Base-by-base conservation (phyloP, 2,329 filamentous ascomycete genomes). In the Ambrosiella cleistominuta region DNA sequence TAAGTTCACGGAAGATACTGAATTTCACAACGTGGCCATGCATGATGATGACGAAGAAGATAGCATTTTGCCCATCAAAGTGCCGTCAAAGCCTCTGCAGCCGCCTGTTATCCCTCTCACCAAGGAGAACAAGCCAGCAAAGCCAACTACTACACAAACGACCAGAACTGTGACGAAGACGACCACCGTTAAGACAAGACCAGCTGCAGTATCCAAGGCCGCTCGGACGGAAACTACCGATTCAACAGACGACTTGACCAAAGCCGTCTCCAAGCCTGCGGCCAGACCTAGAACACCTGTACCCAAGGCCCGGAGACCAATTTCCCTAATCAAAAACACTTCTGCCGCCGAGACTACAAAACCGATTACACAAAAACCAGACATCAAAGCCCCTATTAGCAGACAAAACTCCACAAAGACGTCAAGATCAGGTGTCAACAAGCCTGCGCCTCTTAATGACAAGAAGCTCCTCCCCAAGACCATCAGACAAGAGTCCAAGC, bases 281-380 rank as follows among this genome's bases (percentile, higher is more conserved):
- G 38, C 37, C 9, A 56, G 56, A 53, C 59, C 59, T 57, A 60
- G 55, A 57, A 60, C 59, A 15, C 59, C 59, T 17, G 59, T 51
- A 4, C 51, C 56, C 19, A 57, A 57, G 13, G 37, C 59, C 12
- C 44, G 59, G 11, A 42, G 56, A 12, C 51, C 59, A n/a, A 57
- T 57, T 27, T 57, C 56, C 37, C 59, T 57, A 2, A 57, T 57
- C 51, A 58, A 60, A 36, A 62, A 59, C 42, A 60, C 59, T 15
- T 58, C 53, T 51, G 57, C 44, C 8, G 12, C 35, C 15, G 54
- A 55, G 35, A 36, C 44, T n/a, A 39, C 52, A 8, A 54, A 58
- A 13, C 37, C 54, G 40, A 40, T 38, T 27, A 17, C 52, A 44
- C 38, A 7, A 15, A 37, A 44, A 6, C 37, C 17, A n/a, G 57